A percentile compares a stretch with the other conserved stretches of the same genome.
phyloP scores from a whole-genome alignment of 352 stramenopile species.

The Paralagenidium karlingii region DNA sequence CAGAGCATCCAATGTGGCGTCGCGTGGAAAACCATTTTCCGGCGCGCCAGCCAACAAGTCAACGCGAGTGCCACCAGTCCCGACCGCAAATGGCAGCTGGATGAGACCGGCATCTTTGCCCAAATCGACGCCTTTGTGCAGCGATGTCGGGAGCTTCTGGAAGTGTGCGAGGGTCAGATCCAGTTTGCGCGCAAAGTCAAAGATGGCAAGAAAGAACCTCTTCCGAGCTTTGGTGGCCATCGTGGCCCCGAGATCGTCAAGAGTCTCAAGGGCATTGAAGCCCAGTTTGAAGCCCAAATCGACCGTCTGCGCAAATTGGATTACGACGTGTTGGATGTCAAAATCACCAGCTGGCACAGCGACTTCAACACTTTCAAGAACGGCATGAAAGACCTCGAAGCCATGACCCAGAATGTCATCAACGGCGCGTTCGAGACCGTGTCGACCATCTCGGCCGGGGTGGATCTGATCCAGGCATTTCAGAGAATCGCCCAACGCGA shows the following conservation, averaged over 20 bases:
- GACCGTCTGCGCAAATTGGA: slow-evolving; percentile 82
- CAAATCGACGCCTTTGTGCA: slow-evolving; percentile 95
- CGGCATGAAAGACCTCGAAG: slow-evolving; percentile 92
- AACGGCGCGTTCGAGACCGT: slow-evolving; percentile 90
- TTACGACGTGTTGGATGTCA: slow-evolving; percentile 93
- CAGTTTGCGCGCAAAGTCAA: slow-evolving; percentile 88
- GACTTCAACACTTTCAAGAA: slow-evolving; percentile 95
- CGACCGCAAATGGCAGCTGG: slow-evolving; percentile 82
- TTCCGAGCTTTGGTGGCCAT: slow-evolving; percentile 88
- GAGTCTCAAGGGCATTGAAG: slow-evolving; percentile 85
- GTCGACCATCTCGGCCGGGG: slow-evolving; percentile 74
- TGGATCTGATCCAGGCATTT: slow-evolving; percentile 90
- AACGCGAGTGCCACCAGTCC: slow-evolving; percentile 29
- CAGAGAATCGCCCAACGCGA: slow-evolving; percentile 87
- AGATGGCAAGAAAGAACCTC: slow-evolving; percentile 33
- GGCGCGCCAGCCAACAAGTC: slow-evolving; percentile 39
- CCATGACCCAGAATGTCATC: slow-evolving; percentile 94
- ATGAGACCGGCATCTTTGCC: slow-evolving; percentile 91
- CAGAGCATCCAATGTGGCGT: slow-evolving; percentile 89
- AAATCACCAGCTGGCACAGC: slow-evolving; percentile 90
- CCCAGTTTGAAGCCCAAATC: slow-evolving; percentile 86
- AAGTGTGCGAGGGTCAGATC: slow-evolving; percentile 92
- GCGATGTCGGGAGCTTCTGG: slow-evolving; percentile 88
- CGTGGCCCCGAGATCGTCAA: slow-evolving; percentile 88
- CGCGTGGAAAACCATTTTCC: slow-evolving; percentile 87